These are phyloP conservation scores for Pterocarpus santalinus DNA, from an alignment of 306 rosid genomes.

Conservation along the genomic window DNA sequence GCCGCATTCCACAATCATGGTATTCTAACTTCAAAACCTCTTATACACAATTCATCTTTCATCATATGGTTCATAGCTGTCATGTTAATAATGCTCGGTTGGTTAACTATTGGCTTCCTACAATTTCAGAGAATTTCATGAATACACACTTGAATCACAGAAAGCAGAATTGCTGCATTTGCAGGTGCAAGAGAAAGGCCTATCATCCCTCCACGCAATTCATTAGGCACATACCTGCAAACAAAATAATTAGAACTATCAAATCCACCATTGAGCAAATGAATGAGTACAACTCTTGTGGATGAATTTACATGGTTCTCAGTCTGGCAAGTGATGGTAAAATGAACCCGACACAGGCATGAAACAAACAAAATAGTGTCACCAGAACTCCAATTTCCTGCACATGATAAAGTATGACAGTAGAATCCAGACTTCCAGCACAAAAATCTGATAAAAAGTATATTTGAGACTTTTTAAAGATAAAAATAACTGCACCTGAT, in stretches of 20 bases:
- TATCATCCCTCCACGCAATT: slow-evolving; percentile 97
- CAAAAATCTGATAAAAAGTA: slow-evolving; percentile 18
- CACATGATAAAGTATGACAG: slow-evolving; percentile 47
- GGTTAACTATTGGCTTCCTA: slow-evolving; percentile 38
- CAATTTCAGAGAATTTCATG: slow-evolving; percentile 27
- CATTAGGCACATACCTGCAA: slow-evolving; percentile 91
- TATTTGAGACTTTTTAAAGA: slow-evolving; percentile 30
- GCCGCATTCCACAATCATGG: slow-evolving; percentile 41
- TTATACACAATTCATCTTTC: neutral
- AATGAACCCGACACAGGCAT: slow-evolving; percentile 76
- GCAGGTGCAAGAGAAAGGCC: slow-evolving; percentile 87
- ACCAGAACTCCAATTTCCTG: slow-evolving; percentile 90
- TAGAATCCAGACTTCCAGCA: slow-evolving; percentile 35
- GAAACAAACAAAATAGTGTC: slow-evolving; percentile 79
- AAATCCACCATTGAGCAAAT: slow-evolving; percentile 39
- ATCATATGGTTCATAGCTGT: slow-evolving; percentile 8
- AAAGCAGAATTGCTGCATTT: slow-evolving; percentile 77
- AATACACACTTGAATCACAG: slow-evolving; percentile 77
- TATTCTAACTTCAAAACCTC: slow-evolving; percentile 31
- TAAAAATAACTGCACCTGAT: slow-evolving; percentile 68
- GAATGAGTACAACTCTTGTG: slow-evolving; percentile 31
- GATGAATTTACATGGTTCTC: slow-evolving; percentile 85
- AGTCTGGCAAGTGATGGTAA: slow-evolving; percentile 92
- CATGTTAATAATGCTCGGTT: slow-evolving; percentile 27
- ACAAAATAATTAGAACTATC: slow-evolving; percentile 37